A percentile compares a stretch with the other conserved stretches of the same genome.
These are phyloP conservation scores for Trichoderma koningiopsis DNA, from an alignment of 2,329 filamentous ascomycete genomes.

Conservation along the genomic window DNA sequence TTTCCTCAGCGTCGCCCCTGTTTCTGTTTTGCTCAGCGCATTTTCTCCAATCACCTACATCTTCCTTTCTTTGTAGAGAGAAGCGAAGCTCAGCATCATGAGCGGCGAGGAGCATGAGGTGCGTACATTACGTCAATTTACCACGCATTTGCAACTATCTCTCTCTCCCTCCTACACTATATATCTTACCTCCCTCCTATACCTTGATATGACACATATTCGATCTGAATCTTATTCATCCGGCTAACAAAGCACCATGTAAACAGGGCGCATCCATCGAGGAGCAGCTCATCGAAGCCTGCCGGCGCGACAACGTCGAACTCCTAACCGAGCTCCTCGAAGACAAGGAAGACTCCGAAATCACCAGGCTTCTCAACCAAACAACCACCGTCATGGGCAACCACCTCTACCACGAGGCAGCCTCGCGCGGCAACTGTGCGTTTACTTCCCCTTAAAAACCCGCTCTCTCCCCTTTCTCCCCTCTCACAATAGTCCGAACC, in stretches of 20 bases:
- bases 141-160: neutral
- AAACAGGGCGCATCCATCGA: conserved; percentile 76
- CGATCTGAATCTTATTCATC: too few relatives aligned
- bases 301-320: conserved; percentile 87
- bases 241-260: neutral
- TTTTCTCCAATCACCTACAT: neutral
- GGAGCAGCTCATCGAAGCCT: conserved; percentile 89
- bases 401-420: conserved; percentile 86
- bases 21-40: neutral
- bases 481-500: neutral
- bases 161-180: too few relatives aligned
- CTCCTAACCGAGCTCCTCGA: conserved; percentile 76
- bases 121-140: neutral
- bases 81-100: conserved; percentile 11
- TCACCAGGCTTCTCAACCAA: conserved; percentile 79
- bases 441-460: conserved; percentile 30
- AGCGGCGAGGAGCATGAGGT: conserved; percentile 32
- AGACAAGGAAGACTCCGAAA: conserved; percentile 62
- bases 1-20: neutral
- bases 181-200: too few relatives aligned
- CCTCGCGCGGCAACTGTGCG: conserved; percentile 81
- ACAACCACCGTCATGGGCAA: conserved; percentile 86
- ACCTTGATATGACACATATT: too few relatives aligned
- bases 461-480: neutral
- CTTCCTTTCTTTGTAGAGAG: too few relatives aligned